Percentiles rank a stretch among this genome's conserved stretches.
Evolutionary conservation across 2,329 filamentous ascomycete species (phyloP).

Genomic region (Oidium heveae): DNA sequence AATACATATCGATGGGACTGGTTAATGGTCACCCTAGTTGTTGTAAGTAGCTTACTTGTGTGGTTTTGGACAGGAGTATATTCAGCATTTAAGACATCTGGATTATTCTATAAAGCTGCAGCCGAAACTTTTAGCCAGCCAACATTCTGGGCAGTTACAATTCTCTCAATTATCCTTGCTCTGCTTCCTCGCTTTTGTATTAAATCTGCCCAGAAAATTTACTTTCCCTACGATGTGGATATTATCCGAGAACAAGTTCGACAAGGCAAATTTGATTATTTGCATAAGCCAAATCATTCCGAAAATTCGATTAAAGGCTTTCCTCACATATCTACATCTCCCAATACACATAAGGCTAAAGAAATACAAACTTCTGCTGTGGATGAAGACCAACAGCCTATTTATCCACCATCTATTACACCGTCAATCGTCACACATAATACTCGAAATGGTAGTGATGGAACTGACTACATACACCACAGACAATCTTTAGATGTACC

Average conservation of each 20-base stretch:
- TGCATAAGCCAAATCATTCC: constrained; percentile 17
- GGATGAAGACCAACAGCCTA: constrained; percentile 72
- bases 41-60: constrained; percentile 61
- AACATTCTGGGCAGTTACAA: constrained; percentile 66
- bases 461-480: constrained; percentile 58
- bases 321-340: constrained; percentile 27
- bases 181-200: constrained; percentile 67
- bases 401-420: constrained; percentile 77
- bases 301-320: constrained; percentile 20
- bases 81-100: constrained; percentile 22
- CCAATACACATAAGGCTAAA: constrained; percentile 23
- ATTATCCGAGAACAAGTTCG: constrained; percentile 84
- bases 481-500: constrained; percentile 7
- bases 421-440: constrained; percentile 54
- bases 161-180: constrained; percentile 58
- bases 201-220: constrained; percentile 83
- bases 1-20: constrained; percentile 98
- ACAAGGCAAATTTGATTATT: constrained; percentile 56
- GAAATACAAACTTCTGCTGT: constrained; percentile 36
- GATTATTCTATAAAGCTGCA: constrained; percentile 55
- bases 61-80: constrained; percentile 95
- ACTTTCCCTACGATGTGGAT: constrained; percentile 77
- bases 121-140: constrained; percentile 56
- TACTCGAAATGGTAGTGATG: constrained; percentile 66
- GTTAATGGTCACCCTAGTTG: constrained; percentile 66